A percentile compares a stretch with the other conserved stretches of the same genome.
These are phyloP conservation scores for Grosmannia clavigera DNA, from an alignment of 2,329 filamentous ascomycete genomes.

Conservation along the genomic window DNA sequence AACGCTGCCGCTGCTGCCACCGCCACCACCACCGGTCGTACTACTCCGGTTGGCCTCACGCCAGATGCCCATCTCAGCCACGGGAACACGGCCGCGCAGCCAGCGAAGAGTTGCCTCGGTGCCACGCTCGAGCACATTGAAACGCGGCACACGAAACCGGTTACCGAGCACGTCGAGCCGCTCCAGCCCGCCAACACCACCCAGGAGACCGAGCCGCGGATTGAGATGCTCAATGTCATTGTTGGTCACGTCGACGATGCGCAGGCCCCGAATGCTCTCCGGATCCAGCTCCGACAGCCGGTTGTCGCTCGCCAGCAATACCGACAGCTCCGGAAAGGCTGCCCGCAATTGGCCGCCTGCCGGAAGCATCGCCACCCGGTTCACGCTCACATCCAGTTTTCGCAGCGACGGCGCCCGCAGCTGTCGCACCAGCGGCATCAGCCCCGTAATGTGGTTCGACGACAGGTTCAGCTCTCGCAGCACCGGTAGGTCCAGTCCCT, in stretches of 20 bases:
- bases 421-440: conserved; percentile 51
- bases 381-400: conserved; percentile 70
- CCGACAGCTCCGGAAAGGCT: conserved; percentile 56
- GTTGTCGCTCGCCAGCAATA: conserved; percentile 69
- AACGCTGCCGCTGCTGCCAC: neutral
- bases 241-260: conserved; percentile 65
- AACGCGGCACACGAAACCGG: conserved; percentile 74
- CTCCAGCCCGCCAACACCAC: conserved; percentile 47
- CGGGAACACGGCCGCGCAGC: conserved; percentile 64
- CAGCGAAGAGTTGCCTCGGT: conserved; percentile 75
- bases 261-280: conserved; percentile 60
- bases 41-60: conserved; percentile 21
- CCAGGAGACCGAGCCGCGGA: conserved; percentile 66
- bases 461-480: conserved; percentile 68
- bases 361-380: conserved; percentile 64
- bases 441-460: conserved; percentile 58
- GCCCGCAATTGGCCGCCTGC: conserved; percentile 36
- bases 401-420: conserved; percentile 65
- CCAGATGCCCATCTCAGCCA: conserved; percentile 46
- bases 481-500: conserved; percentile 55
- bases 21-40: conserved; percentile 5
- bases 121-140: conserved; percentile 72
- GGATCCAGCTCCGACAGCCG: conserved; percentile 61
- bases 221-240: conserved; percentile 79
- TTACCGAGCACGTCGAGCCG: conserved; percentile 72